Evolutionary conservation across 23 red algal species (phyloP), one percentile per base, ranked within the genome.

Genomic region (Gracilariopsis chorda): DNA sequence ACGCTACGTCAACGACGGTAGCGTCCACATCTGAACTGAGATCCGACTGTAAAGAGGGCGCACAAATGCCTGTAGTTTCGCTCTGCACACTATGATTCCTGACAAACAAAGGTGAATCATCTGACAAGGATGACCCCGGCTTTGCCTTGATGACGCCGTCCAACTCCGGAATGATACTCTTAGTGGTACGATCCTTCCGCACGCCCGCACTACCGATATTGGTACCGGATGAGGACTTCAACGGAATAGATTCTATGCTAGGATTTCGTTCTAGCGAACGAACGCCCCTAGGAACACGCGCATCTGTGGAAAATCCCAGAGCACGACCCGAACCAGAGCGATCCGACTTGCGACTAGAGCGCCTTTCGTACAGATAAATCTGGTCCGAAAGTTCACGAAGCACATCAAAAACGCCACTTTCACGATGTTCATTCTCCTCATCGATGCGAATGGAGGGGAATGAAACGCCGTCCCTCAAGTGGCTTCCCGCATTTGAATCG

Each of bases 381-480:
- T 46, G 70, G 37, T 84, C 79, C 16, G 47, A 56, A 12, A 84
- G 59, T 84, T 84, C 79, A n/a, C 46, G 27, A 14, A 84, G 79
- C 61, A 47, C 39, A 57, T 84, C 59, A 20, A 63, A 63, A 8
- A 84, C 32, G 51, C 79, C 79, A 17, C 36, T 36, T 10, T 65
- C 43, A 17, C 20, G n/a, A 20, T 65, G n/a, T 21, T 65, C 79
- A 17, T 12, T 55, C 55, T 84, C 79, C 53, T 84, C 79, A 3
- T 39, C 56, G 41, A 84, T 84, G 21, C 58, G 52, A 24, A 48
- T 48, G 13, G 58, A 62, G 11, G 52, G 42, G 40, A 84, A 84
- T 13, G 52, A 44, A 0, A 45, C 34, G 21, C 21, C 47, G 3
- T 84, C 79, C 11, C 43, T 51, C 7, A 84, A 56, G 23, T 58